Percentiles rank a stretch among this genome's conserved stretches.
Conservation (phyloP, 768 basidiomycete genomes). For the Termitomyces sp. region DNA sequence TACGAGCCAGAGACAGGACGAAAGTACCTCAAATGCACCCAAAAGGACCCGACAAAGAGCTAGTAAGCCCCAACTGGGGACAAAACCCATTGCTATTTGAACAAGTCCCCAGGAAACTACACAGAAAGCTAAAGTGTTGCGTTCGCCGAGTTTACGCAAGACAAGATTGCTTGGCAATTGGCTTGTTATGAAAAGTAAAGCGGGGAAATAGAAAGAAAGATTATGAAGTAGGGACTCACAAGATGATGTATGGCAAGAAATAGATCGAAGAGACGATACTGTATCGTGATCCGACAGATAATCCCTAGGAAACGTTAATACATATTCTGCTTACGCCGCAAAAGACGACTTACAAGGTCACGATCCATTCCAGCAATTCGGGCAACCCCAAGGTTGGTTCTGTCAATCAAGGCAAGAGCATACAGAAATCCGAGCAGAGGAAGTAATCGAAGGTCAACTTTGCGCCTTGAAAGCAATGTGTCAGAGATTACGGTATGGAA, state of each 20-base stretch:
- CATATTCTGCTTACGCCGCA: too few species aligned
- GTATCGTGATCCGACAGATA: constrained; percentile 36
- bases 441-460: constrained; percentile 30
- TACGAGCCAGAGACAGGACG: background rate
- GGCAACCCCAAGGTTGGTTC: constrained; percentile 30
- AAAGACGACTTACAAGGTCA: constrained; percentile 23
- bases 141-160: constrained; percentile 39
- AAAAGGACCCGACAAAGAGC: constrained; percentile 36
- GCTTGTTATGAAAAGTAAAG: constrained; percentile 17
- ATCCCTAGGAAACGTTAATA: constrained; percentile 20
- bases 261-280: constrained; percentile 43
- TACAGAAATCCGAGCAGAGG: constrained; percentile 32
- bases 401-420: constrained; percentile 30
- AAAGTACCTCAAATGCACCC: constrained; percentile 37
- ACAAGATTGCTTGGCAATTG: constrained; percentile 42
- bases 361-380: constrained; percentile 32
- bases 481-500: background rate
- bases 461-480: constrained; percentile 18
- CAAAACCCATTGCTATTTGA: constrained; percentile 45
- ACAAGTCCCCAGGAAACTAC: constrained; percentile 41
- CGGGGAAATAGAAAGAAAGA: background rate
- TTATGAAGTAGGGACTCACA: constrained; percentile 26
- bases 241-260: constrained; percentile 44
- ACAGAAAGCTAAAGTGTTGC: constrained; percentile 37
- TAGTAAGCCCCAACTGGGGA: constrained; percentile 36